phyloP scores from a whole-genome alignment of 2,329 filamentous ascomycete species.

The Plectosphaerella plurivora region DNA sequence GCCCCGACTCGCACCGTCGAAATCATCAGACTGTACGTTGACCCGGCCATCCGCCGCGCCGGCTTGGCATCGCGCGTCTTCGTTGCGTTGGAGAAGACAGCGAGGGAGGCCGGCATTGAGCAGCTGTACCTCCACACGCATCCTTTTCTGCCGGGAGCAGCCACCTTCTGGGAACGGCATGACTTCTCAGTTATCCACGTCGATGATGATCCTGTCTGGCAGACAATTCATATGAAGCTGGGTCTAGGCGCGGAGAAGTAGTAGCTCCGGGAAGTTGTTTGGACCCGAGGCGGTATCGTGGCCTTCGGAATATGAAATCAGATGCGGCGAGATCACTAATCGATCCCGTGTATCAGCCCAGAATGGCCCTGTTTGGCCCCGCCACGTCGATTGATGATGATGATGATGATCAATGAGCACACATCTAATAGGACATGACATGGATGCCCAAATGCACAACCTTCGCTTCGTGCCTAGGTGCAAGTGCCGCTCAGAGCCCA shows the following conservation, averaged over 20 bases:
- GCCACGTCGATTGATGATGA: too few species aligned
- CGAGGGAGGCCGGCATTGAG: constrained; percentile 10
- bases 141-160: constrained; percentile 18
- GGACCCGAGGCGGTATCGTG: too few species aligned
- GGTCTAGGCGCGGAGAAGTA: neutral
- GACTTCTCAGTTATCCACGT: constrained; percentile 13
- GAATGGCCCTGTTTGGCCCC: too few species aligned
- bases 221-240: constrained; percentile 21
- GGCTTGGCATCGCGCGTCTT: constrained; percentile 20
- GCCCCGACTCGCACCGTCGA: constrained; percentile 15
- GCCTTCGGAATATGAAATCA: too few species aligned
- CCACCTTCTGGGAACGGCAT: constrained; percentile 19
- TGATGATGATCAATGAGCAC: too few species aligned
- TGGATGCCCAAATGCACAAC: too few species aligned
- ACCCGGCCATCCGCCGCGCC: constrained; percentile 17
- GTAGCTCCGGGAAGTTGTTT: neutral
- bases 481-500: too few species aligned
- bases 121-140: constrained; percentile 22
- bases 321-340: too few species aligned
- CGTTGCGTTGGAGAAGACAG: constrained; percentile 8
- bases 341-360: too few species aligned
- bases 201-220: constrained; percentile 20
- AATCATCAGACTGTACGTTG: constrained; percentile 20
- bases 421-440: too few species aligned
- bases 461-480: too few species aligned